Evolutionary conservation across 2,329 filamentous ascomycete genomes (phyloP), one percentile per base, ranked within the genome.

Genomic region (Phaeosphaeriaceae sp.): DNA sequence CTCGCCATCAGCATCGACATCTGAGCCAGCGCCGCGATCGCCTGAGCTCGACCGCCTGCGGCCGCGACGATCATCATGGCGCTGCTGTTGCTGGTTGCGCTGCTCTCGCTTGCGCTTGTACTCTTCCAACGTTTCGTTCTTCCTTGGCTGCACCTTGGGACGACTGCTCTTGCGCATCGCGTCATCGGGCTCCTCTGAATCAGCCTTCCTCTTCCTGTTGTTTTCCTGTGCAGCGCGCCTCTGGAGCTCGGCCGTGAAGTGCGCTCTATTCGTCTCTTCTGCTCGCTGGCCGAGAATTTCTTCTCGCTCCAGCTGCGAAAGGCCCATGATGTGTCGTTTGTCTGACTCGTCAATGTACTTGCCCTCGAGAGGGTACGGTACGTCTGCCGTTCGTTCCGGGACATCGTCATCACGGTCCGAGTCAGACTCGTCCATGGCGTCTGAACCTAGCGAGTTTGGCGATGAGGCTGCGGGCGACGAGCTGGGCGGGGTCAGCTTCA

Each of bases 261-360:
- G 87, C 68, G 91, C 89, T 52, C 89, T 88, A 71, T 95, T 91
- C 57, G 93, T 89, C 75, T 95, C 89, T 68, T 92, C 88, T 36
- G 90, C 89, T 65, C 95, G 92, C 67, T 96, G 91, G 20, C 93
- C 94, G 7, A 99, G 86, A 46, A 97, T 89, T 74, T 92, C 88
- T 78, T 99, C 95, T 62, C 94, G 90, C 73, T 96, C 89, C 51
- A 98, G 89, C 80, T 98, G 93, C 27, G 93, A 89, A 85, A 97
- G 88, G 56, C 84, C 86, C 85, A 95, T 89, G 61, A 99, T 95
- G 51, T 90, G 67, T 10, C 76, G 73, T 67, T 79, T 82, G 64
- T 83, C 83, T 63, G 82, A 81, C 57, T 80, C 81, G 69, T 87
- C 85, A 59, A 85, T 83, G 75, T 87, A 91, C 71, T 95, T 89